Conservation (phyloP, 305 asterid species). For the Fraxinus platypoda region DNA sequence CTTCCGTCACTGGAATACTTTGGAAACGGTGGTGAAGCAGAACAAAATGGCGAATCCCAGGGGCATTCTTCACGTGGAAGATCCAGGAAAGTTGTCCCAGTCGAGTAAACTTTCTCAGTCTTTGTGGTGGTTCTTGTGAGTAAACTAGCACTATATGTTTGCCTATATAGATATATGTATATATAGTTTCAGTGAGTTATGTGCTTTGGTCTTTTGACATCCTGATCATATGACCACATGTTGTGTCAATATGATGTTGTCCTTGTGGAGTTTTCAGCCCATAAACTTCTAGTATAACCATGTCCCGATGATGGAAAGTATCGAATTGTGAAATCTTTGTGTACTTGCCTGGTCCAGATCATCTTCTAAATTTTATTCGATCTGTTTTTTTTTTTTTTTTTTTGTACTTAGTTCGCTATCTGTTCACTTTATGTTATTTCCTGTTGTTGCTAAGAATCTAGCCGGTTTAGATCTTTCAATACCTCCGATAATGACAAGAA, state of each 20-base stretch:
- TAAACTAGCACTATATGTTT: not conserved
- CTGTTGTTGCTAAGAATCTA: not conserved
- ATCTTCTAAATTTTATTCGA: not conserved
- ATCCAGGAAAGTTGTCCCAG: slow-evolving; percentile 46
- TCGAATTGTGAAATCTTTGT: not conserved
- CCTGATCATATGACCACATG: not conserved
- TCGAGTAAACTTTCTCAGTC: slow-evolving; percentile 33
- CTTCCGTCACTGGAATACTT: slow-evolving; percentile 41
- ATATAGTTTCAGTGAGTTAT: not conserved
- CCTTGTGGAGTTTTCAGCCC: not conserved
- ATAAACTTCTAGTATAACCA: not conserved
- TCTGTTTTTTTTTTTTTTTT: not conserved
- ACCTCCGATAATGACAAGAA: not conserved
- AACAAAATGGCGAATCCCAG: slow-evolving; percentile 26
- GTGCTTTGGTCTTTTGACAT: not conserved
- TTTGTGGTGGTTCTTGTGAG: not conserved
- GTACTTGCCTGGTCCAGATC: not conserved
- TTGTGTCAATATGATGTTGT: not conserved
- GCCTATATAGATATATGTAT: too few relatives aligned
- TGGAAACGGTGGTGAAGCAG: slow-evolving; percentile 28
- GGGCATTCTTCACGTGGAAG: slow-evolving; percentile 28
- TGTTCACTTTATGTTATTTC: not conserved
- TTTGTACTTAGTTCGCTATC: not conserved
- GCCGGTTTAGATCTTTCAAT: not conserved
- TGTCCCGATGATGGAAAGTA: not conserved